Percentiles rank a stretch among this genome's conserved stretches.
Evolutionary conservation across 2,329 filamentous ascomycete species (phyloP).

Genomic region (Tympanopsis confertula): DNA sequence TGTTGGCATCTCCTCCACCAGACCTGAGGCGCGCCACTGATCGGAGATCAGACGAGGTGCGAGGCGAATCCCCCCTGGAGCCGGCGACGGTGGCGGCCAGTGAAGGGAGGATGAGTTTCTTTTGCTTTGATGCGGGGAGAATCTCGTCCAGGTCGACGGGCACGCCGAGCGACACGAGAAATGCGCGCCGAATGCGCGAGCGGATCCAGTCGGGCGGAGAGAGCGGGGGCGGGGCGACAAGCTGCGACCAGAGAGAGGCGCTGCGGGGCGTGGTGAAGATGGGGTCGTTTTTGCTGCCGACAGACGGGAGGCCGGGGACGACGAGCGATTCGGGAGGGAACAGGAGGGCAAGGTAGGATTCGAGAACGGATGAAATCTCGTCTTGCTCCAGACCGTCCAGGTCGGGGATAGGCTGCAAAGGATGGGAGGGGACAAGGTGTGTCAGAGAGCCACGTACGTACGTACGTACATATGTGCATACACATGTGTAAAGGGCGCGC

Average conservation of each 20-base stretch:
- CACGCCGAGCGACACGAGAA: conserved; percentile 63
- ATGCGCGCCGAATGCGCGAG: conserved; percentile 60
- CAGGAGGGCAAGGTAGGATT: conserved; percentile 55
- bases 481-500: conserved; percentile 12
- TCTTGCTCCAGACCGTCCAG: conserved; percentile 50
- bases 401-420: conserved; percentile 50
- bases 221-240: conserved; percentile 62
- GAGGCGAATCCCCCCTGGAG: conserved; percentile 36
- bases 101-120: conserved; percentile 82
- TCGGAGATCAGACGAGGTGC: conserved; percentile 41
- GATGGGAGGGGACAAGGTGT: conserved; percentile 10
- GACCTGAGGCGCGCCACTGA: conserved; percentile 24
- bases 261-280: conserved; percentile 78
- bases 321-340: conserved; percentile 49
- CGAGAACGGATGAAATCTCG: conserved; percentile 46
- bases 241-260: conserved; percentile 79
- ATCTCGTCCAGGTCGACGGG: conserved; percentile 68
- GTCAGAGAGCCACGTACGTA: background rate
- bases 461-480: conserved; percentile 9
- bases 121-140: conserved; percentile 62
- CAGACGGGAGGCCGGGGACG: conserved; percentile 34
- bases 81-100: conserved; percentile 36
- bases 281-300: conserved; percentile 37
- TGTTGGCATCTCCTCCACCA: conserved; percentile 36
- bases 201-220: conserved; percentile 69